These are phyloP conservation scores for Eutrema yunnanense DNA, from an alignment of 345 rosid species.

Conservation along the genomic window DNA sequence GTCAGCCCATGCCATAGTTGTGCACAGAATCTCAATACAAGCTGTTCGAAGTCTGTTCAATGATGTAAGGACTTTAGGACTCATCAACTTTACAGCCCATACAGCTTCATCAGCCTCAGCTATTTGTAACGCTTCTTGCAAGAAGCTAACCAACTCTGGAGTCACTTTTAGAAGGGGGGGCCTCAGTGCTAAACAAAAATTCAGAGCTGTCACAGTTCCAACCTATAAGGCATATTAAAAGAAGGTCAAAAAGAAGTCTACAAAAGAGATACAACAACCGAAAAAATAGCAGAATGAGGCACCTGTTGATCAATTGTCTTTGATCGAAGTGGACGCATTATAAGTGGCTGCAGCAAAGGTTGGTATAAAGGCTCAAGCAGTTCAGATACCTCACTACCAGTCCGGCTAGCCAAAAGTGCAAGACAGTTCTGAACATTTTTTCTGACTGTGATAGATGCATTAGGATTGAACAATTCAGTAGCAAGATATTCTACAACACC, in stretches of 20 bases:
- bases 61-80: conserved; percentile 73
- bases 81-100: conserved; percentile 88
- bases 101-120: conserved; percentile 96
- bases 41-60: conserved; percentile 84
- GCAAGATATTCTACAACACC: conserved; percentile 92
- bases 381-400: conserved; percentile 97
- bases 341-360: conserved; percentile 83
- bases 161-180: conserved; percentile 97
- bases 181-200: conserved; percentile 91
- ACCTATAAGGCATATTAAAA: conserved; percentile 45
- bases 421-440: conserved; percentile 95
- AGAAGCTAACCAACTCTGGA: conserved; percentile 81
- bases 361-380: conserved; percentile 91
- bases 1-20: conserved; percentile 98
- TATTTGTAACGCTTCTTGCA: conserved; percentile 97
- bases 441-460: conserved; percentile 74
- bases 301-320: conserved; percentile 99
- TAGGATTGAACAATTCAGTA: conserved; percentile 84
- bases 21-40: conserved; percentile 93
- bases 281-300: conserved; percentile 6
- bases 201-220: conserved; percentile 93
- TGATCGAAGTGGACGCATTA: conserved; percentile 72
- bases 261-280: conserved; percentile 2
- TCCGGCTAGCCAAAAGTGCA: conserved; percentile 91
- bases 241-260: conserved; percentile 21